Evolutionary conservation across 192 early-diverging fungal genomes (phyloP), one percentile per base, ranked within the genome.

Genomic region (Diversispora epigaea): DNA sequence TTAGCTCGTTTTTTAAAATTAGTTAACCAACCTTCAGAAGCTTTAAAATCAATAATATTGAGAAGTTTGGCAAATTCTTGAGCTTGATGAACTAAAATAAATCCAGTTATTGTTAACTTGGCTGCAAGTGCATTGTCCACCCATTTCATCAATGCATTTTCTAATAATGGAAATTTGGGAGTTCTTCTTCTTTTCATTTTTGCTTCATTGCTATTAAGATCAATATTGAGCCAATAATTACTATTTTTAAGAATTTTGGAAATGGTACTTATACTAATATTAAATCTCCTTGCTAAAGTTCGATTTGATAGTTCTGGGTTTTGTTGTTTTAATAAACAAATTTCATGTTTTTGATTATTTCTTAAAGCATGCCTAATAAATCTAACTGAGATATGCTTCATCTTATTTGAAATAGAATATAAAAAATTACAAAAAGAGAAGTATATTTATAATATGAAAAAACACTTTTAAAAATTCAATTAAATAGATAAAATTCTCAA

Each of bases 1-100:
- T 43, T 43, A 44, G 7, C 19, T 15, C 32, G 54, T 44, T 73
- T 56, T 58, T 58, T 73, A 25, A 73, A 73, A 60, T 73, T 73
- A 14, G 45, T 40, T 14, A 73, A 6, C 72, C 61, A 73, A 17
- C 71, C 45, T 19, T 56, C 45, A 63, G 56, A 73, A 9, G 32
- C 44, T 9, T 73, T 60, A 45, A 73, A 73, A 46, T 32, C 56
- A 32, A 6, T 65, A 73, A 73, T 58, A 22, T 58, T 63, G 17
- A 73, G 14, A 4, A 6, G 22, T 73, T 17, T 73, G 17, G 25
- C 61, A 73, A 73, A 61, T 62, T 57, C 21, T 19, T 56, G 4
- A 7, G 55, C 55, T 44, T 73, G n/a, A 45, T 65, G 7, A 49
- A 25, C 50, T 44, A 73, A 73, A 41, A 63, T 61, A 39, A 65